These are phyloP conservation scores for Peribolospora kevripleyi DNA, from an alignment of 768 basidiomycete species.

Conservation along the genomic window DNA sequence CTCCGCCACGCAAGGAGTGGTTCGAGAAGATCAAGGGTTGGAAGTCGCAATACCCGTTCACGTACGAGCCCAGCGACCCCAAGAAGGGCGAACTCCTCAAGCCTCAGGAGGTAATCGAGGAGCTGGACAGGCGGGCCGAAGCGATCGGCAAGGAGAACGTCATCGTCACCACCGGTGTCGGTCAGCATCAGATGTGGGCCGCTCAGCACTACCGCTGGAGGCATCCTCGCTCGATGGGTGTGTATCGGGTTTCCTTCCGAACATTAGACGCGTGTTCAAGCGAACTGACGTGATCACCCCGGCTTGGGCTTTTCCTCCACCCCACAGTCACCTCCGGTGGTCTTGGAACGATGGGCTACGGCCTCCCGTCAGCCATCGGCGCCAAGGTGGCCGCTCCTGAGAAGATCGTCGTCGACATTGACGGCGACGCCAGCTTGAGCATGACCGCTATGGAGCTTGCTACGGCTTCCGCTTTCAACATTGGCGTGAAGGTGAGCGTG, in stretches of 20 bases:
- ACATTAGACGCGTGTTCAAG: neutral
- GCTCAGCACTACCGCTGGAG: conserved; percentile 84
- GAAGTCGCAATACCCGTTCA: conserved; percentile 79
- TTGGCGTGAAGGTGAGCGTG: conserved; percentile 61
- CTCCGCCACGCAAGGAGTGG: conserved; percentile 45
- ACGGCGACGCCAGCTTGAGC: conserved; percentile 80
- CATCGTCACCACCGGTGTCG: conserved; percentile 77
- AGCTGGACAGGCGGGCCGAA: conserved; percentile 60
- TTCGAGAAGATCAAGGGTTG: conserved; percentile 54
- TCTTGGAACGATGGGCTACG: conserved; percentile 98
- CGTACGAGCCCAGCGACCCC: conserved; percentile 37
- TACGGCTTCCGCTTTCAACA: conserved; percentile 69
- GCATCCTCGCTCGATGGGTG: conserved; percentile 50
- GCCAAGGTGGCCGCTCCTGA: conserved; percentile 88
- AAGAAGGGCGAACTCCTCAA: conserved; percentile 48
- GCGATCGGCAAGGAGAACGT: conserved; percentile 51
- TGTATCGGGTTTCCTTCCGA: neutral
- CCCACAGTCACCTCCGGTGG: conserved; percentile 55
- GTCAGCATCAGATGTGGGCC: conserved; percentile 99
- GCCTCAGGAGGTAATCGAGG: conserved; percentile 89
- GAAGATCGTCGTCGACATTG: conserved; percentile 84
- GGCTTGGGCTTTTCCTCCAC: no score
- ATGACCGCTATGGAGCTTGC: conserved; percentile 99
- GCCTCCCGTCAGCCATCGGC: conserved; percentile 77
- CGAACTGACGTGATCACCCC: no score